phyloP scores from a whole-genome alignment of 352 stramenopile genomes.

The Phytophthora hybrid region DNA sequence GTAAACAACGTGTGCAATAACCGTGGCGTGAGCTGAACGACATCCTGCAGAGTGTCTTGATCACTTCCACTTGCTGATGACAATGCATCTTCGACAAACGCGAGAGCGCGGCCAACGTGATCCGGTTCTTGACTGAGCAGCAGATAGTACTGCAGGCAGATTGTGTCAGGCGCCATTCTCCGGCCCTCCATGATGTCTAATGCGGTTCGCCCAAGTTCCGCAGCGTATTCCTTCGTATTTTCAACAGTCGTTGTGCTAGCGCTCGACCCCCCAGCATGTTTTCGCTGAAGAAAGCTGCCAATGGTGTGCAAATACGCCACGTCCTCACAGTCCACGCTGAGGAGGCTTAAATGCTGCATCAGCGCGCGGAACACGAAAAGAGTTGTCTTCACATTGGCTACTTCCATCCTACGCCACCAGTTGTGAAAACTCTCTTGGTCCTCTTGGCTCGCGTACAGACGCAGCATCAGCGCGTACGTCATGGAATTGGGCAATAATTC shows the following conservation, averaged over 20 bases:
- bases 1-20: constrained; percentile 68
- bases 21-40: constrained; percentile 47
- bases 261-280: neutral
- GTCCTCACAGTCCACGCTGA: constrained; percentile 42
- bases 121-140: constrained; percentile 45
- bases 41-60: constrained; percentile 3
- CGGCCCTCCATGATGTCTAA: constrained; percentile 50
- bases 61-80: constrained; percentile 11
- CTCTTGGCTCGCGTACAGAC: constrained; percentile 59
- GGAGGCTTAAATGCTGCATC: constrained; percentile 50
- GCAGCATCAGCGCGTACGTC: constrained; percentile 80
- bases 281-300: constrained; percentile 37
- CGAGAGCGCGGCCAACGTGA: constrained; percentile 47
- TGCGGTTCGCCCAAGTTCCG: constrained; percentile 33
- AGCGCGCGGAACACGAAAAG: constrained; percentile 67
- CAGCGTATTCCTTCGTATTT: constrained; percentile 22
- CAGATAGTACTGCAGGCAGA: constrained; percentile 58
- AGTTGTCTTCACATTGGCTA: constrained; percentile 52
- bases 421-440: constrained; percentile 54
- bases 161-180: constrained; percentile 45
- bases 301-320: constrained; percentile 40
- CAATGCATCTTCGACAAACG: constrained; percentile 47
- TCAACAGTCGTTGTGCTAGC: constrained; percentile 1
- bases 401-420: constrained; percentile 62
- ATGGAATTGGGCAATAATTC: constrained; percentile 66